These are phyloP conservation scores for Baeospora myosura DNA, from an alignment of 1,284 basidiomycete species.

Conservation along the genomic window DNA sequence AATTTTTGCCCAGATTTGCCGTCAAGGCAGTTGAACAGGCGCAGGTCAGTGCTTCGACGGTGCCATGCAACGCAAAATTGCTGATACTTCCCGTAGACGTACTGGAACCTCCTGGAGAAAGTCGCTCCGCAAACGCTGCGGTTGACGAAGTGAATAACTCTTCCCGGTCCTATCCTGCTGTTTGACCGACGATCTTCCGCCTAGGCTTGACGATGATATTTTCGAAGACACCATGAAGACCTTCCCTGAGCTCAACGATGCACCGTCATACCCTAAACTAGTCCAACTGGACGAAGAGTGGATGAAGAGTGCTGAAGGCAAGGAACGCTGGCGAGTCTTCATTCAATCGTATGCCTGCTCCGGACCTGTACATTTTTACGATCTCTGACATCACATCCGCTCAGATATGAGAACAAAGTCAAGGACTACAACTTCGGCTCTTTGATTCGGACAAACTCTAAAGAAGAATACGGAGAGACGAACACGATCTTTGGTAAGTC, in stretches of 20 bases:
- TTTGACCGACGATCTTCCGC: constrained; percentile 3
- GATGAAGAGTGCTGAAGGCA: constrained; percentile 90
- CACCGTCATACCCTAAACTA: constrained; percentile 56
- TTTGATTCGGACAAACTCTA: constrained; percentile 78
- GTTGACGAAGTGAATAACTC: constrained; percentile 61
- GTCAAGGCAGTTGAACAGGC: constrained; percentile 96
- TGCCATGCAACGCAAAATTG: constrained; percentile 4
- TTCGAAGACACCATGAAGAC: constrained; percentile 66
- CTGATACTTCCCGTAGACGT: constrained; percentile 58
- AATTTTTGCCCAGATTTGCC: constrained; percentile 59
- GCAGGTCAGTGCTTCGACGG: constrained; percentile 49
- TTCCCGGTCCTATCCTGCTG: constrained; percentile 1
- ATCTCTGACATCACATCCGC: neutral
- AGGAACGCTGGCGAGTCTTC: constrained; percentile 89
- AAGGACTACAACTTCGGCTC: constrained; percentile 98
- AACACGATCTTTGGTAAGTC: constrained; percentile 90
- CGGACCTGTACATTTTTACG: neutral
- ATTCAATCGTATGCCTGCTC: constrained; percentile 66
- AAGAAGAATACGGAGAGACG: constrained; percentile 81
- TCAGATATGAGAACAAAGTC: constrained; percentile 77
- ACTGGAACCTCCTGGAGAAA: constrained; percentile 90
- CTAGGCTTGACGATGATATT: constrained; percentile 88
- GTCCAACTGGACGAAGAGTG: constrained; percentile 82
- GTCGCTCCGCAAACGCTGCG: constrained; percentile 71
- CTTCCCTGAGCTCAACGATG: constrained; percentile 79